Evolutionary conservation across 805 yeast species (phyloP).

Genomic region (Priceomyces fermenticarens): DNA sequence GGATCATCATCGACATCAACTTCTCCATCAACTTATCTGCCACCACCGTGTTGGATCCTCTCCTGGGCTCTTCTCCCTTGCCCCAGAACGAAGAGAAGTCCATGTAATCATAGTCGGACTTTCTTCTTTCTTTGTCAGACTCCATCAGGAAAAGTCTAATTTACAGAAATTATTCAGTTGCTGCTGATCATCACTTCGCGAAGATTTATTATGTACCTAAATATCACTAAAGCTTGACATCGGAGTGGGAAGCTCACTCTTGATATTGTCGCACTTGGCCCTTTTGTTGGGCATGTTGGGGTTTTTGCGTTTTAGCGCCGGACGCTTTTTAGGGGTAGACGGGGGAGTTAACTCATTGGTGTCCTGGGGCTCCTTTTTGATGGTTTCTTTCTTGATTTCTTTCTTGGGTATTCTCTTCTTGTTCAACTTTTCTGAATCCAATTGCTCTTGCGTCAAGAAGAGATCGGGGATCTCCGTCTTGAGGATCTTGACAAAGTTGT

Average conservation of each 20-base stretch:
- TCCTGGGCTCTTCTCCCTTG: slow-evolving; percentile 19
- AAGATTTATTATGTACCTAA: too few relatives aligned
- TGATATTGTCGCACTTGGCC: slow-evolving; percentile 11
- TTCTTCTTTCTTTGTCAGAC: slow-evolving; percentile 3
- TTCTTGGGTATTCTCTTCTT: slow-evolving; percentile 3
- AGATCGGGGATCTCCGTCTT: slow-evolving; percentile 55
- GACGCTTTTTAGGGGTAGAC: slow-evolving; percentile 29
- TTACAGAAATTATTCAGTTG: too few relatives aligned
- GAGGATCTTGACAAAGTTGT: slow-evolving; percentile 65
- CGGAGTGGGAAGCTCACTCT: slow-evolving; percentile 33
- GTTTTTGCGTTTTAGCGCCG: slow-evolving; percentile 14
- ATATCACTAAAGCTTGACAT: slow-evolving; percentile 32
- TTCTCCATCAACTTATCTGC: slow-evolving; percentile 74
- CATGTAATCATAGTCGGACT: slow-evolving; percentile 7
- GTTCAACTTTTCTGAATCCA: slow-evolving; percentile 28
- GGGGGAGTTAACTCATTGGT: slow-evolving; percentile 28
- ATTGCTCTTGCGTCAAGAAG: slow-evolving; percentile 56
- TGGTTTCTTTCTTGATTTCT: slow-evolving; percentile 4
- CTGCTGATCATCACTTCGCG: too few relatives aligned
- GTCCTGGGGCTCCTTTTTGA: neutral
- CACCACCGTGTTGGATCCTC: slow-evolving; percentile 19
- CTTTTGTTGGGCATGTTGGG: slow-evolving; percentile 7
- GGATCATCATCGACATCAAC: slow-evolving; percentile 68
- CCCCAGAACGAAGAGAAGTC: slow-evolving; percentile 24
- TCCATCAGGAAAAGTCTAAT: too few relatives aligned